Evolutionary conservation across 169 alveolate species (phyloP).

Genomic region (Cryptosporidium ubiquitum): DNA sequence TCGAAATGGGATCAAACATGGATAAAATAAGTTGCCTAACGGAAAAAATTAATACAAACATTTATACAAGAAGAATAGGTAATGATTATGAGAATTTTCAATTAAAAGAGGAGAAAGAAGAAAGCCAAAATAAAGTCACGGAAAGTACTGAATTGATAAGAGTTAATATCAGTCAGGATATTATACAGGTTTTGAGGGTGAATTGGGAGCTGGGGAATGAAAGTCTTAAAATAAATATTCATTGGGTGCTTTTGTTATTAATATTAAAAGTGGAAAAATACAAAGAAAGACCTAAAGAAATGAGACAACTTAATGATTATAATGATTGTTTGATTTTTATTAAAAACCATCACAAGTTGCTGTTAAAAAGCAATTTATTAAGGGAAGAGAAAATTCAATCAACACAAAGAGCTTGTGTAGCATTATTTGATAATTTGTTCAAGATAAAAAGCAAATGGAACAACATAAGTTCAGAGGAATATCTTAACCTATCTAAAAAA

Average conservation of each 20-base stretch:
- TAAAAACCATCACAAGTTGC: not conserved
- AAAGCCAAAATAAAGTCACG: no score
- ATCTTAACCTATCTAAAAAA: not conserved
- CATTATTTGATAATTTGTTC: constrained; percentile 13
- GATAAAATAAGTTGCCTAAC: not conserved
- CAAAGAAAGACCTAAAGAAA: constrained; percentile 23
- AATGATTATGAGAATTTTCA: not conserved
- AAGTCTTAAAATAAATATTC: constrained; percentile 7
- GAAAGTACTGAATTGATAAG: not conserved
- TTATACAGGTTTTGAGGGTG: constrained; percentile 11
- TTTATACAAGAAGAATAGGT: not conserved
- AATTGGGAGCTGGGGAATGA: constrained; percentile 32
- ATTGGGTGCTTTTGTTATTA: constrained; percentile 32
- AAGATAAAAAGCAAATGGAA: constrained; percentile 26
- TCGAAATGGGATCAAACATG: not conserved
- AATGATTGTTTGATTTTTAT: constrained; percentile 28
- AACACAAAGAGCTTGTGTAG: constrained; percentile 28
- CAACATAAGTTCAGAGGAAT: not conserved
- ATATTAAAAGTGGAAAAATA: constrained; percentile 12
- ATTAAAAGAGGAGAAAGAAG: not conserved
- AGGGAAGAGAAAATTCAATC: not conserved
- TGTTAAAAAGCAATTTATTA: not conserved
- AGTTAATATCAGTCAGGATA: constrained; percentile 1
- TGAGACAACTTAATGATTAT: constrained; percentile 4
- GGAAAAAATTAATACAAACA: not conserved